Evolutionary conservation across 495 filamentous ascomycete genomes (phyloP).

Genomic region (Penicillium cosmopolitanum): DNA sequence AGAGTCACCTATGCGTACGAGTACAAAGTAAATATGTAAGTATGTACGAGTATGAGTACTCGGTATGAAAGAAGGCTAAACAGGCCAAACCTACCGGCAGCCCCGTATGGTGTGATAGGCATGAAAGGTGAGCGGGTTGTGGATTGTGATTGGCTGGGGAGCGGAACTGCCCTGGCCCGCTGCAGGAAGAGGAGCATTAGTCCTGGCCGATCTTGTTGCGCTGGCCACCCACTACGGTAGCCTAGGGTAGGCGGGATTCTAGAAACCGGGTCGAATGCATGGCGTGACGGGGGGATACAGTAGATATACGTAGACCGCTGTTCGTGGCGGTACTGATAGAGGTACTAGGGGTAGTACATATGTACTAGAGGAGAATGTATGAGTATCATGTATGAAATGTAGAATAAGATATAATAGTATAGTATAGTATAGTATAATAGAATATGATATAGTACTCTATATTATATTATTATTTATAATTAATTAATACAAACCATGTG

Average conservation of each 20-base stretch:
- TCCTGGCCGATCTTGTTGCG: not conserved
- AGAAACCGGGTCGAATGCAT: slow-evolving; percentile 28
- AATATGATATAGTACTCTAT: not conserved
- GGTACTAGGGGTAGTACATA: not conserved
- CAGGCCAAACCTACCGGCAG: not conserved
- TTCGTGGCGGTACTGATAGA: not conserved
- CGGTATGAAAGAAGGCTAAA: too few relatives aligned
- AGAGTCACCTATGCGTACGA: too few relatives aligned
- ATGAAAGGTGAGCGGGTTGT: slow-evolving; percentile 6
- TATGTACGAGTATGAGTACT: too few relatives aligned
- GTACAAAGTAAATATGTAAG: too few relatives aligned
- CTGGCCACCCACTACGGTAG: slow-evolving; percentile 6
- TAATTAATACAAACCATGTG: not conserved
- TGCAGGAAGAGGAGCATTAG: not conserved
- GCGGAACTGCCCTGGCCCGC: slow-evolving; percentile 1
- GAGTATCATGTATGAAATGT: not conserved
- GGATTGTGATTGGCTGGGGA: slow-evolving; percentile 20
- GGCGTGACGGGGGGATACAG: slow-evolving; percentile 15
- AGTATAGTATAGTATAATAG: not conserved
- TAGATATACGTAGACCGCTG: not conserved
- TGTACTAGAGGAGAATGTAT: not conserved
- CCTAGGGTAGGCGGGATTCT: slow-evolving; percentile 20
- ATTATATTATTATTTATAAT: not conserved
- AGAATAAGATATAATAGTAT: not conserved
- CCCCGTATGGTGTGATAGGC: slow-evolving; percentile 25